Evolutionary conservation across 768 basidiomycete genomes (phyloP).

Genomic region (Leccinellum luteum): DNA sequence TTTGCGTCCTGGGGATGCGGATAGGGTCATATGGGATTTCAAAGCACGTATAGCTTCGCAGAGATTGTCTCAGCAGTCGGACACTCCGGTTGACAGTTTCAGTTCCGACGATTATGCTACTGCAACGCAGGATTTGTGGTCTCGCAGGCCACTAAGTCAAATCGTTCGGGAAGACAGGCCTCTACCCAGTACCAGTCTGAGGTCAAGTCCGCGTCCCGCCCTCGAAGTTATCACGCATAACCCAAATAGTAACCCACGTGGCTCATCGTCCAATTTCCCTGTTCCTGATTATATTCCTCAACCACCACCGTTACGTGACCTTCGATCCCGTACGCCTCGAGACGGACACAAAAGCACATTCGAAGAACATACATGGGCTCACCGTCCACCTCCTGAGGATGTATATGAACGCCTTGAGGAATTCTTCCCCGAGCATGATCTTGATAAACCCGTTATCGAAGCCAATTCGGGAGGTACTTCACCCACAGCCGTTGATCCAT

Average conservation of each 20-base stretch:
- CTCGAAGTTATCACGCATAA: slow-evolving; percentile 31
- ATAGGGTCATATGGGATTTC: slow-evolving; percentile 31
- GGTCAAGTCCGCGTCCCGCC: slow-evolving; percentile 25
- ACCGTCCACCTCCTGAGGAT: slow-evolving; percentile 87
- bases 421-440: slow-evolving; percentile 94
- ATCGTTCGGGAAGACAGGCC: slow-evolving; percentile 20
- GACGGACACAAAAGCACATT: slow-evolving; percentile 47
- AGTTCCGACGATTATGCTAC: slow-evolving; percentile 31
- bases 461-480: slow-evolving; percentile 76
- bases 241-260: slow-evolving; percentile 13
- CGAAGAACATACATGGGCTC: slow-evolving; percentile 78
- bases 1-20: slow-evolving; percentile 31
- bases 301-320: slow-evolving; percentile 12
- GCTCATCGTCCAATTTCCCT: slow-evolving; percentile 18
- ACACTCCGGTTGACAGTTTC: slow-evolving; percentile 18
- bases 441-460: slow-evolving; percentile 95
- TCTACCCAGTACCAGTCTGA: slow-evolving; percentile 14
- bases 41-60: slow-evolving; percentile 18
- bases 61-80: slow-evolving; percentile 16
- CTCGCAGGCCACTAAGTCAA: slow-evolving; percentile 32
- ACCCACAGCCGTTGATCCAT: slow-evolving; percentile 59
- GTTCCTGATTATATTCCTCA: slow-evolving; percentile 17
- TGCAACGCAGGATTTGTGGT: slow-evolving; percentile 30
- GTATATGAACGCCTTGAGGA: slow-evolving; percentile 90
- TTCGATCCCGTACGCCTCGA: slow-evolving; percentile 27